These are phyloP conservation scores for Xylariaceae sp. DNA, from an alignment of 2,329 filamentous ascomycete species.

Conservation along the genomic window DNA sequence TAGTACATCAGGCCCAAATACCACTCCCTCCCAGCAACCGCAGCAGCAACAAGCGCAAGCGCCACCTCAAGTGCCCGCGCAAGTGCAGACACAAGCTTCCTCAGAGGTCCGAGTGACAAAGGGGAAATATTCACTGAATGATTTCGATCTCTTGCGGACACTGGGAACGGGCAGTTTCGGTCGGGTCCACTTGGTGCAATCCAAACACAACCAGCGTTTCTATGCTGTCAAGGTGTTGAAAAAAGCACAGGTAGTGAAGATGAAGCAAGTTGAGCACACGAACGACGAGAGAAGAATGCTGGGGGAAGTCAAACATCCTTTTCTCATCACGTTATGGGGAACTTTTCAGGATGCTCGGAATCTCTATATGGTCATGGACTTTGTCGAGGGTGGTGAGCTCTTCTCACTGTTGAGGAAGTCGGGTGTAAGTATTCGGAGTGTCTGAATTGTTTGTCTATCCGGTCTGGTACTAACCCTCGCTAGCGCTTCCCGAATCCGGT, in stretches of 20 bases:
- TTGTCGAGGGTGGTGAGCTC: conserved; percentile 95
- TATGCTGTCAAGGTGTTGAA: conserved; percentile 99
- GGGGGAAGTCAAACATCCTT: conserved; percentile 94
- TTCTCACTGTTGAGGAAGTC: conserved; percentile 95
- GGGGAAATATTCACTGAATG: conserved; percentile 90
- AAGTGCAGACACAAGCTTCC: conserved; percentile 22
- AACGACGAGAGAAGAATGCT: conserved; percentile 97
- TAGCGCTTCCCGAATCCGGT: conserved; percentile 98
- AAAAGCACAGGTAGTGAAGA: conserved; percentile 97
- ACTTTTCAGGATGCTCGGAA: conserved; percentile 96
- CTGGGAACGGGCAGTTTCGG: conserved; percentile 96
- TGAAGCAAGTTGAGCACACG: conserved; percentile 99
- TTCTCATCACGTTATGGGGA: conserved; percentile 96
- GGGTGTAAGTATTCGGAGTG: conserved; percentile 54
- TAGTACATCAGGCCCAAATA: conserved; percentile 32
- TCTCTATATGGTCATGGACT: conserved; percentile 99
- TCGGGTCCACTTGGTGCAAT: conserved; percentile 92
- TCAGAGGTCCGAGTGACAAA: conserved; percentile 68
- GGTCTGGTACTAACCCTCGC: conserved; percentile 15
- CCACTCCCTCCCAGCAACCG: conserved; percentile 33
- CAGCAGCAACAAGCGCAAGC: conserved; percentile 24
- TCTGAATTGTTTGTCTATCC: not conserved
- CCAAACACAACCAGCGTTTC: conserved; percentile 95
- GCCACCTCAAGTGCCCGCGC: conserved; percentile 21
- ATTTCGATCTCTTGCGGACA: conserved; percentile 87